Base-by-base conservation (phyloP, 768 basidiomycete species). In the Tricholomella constricta region DNA sequence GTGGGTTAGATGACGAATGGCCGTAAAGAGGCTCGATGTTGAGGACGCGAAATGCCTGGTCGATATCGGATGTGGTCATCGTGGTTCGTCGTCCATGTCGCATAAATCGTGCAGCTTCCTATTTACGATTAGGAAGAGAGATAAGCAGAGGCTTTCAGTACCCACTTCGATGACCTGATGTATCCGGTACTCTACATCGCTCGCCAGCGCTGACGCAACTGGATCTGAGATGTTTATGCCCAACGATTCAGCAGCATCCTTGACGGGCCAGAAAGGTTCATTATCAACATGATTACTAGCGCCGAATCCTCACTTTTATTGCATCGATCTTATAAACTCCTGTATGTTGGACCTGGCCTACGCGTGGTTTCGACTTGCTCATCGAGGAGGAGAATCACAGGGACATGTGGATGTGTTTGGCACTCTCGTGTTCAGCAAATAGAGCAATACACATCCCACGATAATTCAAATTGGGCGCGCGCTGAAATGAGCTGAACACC, bases 21-120 rank as follows among this genome's bases (percentile, higher is more conserved):
- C 89, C 97, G 65, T 90, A 98, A 20, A 98, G 74, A 10, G 97
- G 97, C 69, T 98, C 97, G 59, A 98, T 93, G 72, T 98, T 98
- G 43, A 96, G 80, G 1, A 91, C 92, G 55, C 92, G 91, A 42
- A 99, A 77, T 1, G 97, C 97, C 57, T 91, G 86, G 70, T 98
- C 95, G 52, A 98, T 85, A 72, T 99, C 97, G 20, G 85, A 78
- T 6, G 94, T 90, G 8, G 86, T 89, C 69, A 99, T 78, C 0
- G 89, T 89, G n/a, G 89, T 93, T 49, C 97, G 79, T 52, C 91
- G 84, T 6, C 90, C 90, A 69, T 98, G 94, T 20, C 94, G 83
- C 91, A 96, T 97, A 72, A 96, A 99, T 46, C 95, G 89, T 22
- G 94, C 86, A 8, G 96, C 94, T 81, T 98, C 96, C 89, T 95